These are phyloP conservation scores for Craspedostauros australis DNA, from an alignment of 108 stramenopile genomes.

Conservation along the genomic window DNA sequence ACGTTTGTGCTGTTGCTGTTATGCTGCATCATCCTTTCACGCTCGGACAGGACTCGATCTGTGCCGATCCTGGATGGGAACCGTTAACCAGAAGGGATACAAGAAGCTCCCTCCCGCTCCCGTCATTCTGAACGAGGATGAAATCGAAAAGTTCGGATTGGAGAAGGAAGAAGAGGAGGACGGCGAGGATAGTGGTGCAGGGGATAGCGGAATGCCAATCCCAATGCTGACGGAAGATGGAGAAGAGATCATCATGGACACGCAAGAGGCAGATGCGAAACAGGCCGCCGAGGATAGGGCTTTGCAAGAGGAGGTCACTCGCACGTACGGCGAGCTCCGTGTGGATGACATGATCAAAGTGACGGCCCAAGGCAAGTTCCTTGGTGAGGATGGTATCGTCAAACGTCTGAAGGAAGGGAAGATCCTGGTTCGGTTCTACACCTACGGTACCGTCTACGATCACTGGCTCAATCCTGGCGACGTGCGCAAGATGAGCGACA, in stretches of 20 bases:
- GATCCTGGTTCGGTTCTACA: slow-evolving; percentile 64
- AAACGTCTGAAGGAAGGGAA: slow-evolving; percentile 67
- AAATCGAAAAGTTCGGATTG: slow-evolving; percentile 77
- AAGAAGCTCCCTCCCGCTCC: slow-evolving; percentile 75
- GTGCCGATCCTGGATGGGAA: slow-evolving; percentile 82
- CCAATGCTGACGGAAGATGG: slow-evolving; percentile 14
- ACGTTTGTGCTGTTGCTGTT: too few relatives aligned
- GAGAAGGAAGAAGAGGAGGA: slow-evolving; percentile 48
- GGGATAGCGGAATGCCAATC: slow-evolving; percentile 26
- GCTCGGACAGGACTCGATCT: slow-evolving; percentile 47
- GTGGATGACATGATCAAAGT: slow-evolving; percentile 82
- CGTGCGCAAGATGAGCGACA: slow-evolving; percentile 55
- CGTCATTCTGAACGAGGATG: slow-evolving; percentile 55
- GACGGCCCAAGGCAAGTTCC: slow-evolving; percentile 44
- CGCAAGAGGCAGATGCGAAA: slow-evolving; percentile 39
- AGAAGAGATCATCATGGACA: slow-evolving; percentile 52
- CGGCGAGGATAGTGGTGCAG: too few relatives aligned
- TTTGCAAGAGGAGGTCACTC: slow-evolving; percentile 24
- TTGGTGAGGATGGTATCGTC: slow-evolving; percentile 72
- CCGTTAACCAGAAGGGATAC: slow-evolving; percentile 66
- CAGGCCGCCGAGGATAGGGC: slow-evolving; percentile 13
- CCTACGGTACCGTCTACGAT: slow-evolving; percentile 70
- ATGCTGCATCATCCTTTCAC: too few relatives aligned
- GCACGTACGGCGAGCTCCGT: slow-evolving; percentile 28
- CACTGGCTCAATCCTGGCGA: slow-evolving; percentile 75